Evolutionary conservation across 768 basidiomycete species (phyloP).

Genomic region (Amanita pallidorosea): DNA sequence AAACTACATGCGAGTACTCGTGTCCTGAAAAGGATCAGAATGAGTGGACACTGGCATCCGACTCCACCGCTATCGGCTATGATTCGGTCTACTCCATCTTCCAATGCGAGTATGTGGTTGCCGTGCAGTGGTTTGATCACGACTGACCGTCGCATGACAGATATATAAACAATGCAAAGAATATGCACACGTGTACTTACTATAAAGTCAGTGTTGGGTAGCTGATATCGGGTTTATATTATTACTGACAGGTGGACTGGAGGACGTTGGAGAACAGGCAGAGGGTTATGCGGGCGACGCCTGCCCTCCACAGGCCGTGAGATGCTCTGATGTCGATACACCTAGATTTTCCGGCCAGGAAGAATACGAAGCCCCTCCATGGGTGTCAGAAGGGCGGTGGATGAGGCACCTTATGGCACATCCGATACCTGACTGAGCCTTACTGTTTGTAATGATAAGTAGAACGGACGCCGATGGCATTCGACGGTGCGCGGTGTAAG

Average conservation of each 20-base stretch:
- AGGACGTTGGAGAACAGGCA: conserved; percentile 4
- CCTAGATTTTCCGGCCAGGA: conserved; percentile 6
- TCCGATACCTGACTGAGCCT: conserved; percentile 1
- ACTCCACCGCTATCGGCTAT: conserved; percentile 1
- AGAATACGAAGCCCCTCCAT: conserved; percentile 2
- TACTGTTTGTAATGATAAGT: neutral
- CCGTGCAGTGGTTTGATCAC: no score
- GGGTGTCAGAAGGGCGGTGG: conserved; percentile 4
- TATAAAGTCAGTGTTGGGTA: conserved; percentile 3
- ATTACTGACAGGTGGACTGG: neutral
- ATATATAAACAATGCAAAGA: neutral
- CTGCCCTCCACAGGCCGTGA: conserved; percentile 4
- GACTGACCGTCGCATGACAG: neutral
- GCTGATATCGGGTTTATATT: no score
- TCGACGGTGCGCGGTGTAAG: no score
- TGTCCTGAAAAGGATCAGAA: conserved; percentile 5
- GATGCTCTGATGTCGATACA: neutral
- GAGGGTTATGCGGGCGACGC: neutral
- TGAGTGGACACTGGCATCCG: neutral
- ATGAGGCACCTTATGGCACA: neutral
- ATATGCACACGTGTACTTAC: conserved; percentile 5
- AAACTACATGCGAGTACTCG: conserved; percentile 5
- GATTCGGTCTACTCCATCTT: conserved; percentile 8
- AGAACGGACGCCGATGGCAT: no score
- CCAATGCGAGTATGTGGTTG: conserved; percentile 7